Percentiles rank a stretch among this genome's conserved stretches.
These are phyloP conservation scores for Colletotrichum tropicicola DNA, from an alignment of 2,329 filamentous ascomycete species.

Conservation along the genomic window DNA sequence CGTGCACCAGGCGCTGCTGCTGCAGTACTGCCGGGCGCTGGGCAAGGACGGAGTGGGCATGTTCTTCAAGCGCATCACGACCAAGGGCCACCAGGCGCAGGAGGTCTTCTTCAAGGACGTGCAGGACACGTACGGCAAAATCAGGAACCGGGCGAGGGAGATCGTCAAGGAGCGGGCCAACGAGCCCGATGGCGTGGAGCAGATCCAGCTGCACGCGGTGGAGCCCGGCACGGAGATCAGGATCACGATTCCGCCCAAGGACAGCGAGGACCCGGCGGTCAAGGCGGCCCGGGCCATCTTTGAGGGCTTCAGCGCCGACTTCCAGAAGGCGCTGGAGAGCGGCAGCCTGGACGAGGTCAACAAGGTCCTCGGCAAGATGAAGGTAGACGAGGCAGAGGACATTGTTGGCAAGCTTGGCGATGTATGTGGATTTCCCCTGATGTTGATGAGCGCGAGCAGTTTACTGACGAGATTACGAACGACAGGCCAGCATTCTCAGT, in stretches of 20 bases:
- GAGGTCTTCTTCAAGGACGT: conserved; percentile 95
- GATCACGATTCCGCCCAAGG: conserved; percentile 79
- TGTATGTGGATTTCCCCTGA: conserved; percentile 44
- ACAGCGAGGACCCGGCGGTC: conserved; percentile 72
- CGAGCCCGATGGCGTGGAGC: conserved; percentile 77
- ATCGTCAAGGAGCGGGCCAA: conserved; percentile 66
- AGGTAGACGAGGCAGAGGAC: conserved; percentile 86
- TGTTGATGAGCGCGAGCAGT: neutral
- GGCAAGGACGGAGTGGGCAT: conserved; percentile 87
- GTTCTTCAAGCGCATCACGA: conserved; percentile 97
- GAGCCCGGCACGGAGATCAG: conserved; percentile 92
- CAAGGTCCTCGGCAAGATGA: conserved; percentile 81
- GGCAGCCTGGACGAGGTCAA: conserved; percentile 76
- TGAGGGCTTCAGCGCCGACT: conserved; percentile 81
- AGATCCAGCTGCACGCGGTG: conserved; percentile 97
- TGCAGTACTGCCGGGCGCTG: conserved; percentile 94
- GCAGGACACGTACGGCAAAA: conserved; percentile 84
- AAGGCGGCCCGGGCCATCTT: conserved; percentile 78
- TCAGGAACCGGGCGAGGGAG: conserved; percentile 79
- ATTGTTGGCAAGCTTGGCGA: conserved; percentile 82
- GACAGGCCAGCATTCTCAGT: conserved; percentile 83
- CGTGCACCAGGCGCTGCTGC: conserved; percentile 89
- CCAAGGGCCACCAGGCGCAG: conserved; percentile 86
- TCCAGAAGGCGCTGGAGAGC: conserved; percentile 85
- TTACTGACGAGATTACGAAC: conserved; percentile 35